A percentile compares a stretch with the other conserved stretches of the same genome.
phyloP scores from a whole-genome alignment of 2,329 filamentous ascomycete genomes.

The Paraphoma chrysanthemicola region DNA sequence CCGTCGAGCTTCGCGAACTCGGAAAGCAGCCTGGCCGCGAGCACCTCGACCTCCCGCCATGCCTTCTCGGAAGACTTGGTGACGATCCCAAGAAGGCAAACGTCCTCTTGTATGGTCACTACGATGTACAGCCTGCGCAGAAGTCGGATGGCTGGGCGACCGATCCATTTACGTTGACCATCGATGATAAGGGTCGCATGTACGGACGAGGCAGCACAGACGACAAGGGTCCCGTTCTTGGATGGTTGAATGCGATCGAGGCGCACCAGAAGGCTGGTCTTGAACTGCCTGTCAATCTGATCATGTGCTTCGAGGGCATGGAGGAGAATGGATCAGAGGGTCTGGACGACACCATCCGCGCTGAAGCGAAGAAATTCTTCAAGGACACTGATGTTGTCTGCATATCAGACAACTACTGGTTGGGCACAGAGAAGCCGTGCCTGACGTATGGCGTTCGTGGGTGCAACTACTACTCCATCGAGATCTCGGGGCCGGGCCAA shows the following conservation, averaged over 20 bases:
- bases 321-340: conserved; percentile 98
- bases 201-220: conserved; percentile 94
- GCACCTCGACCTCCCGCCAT: conserved; percentile 88
- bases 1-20: conserved; percentile 83
- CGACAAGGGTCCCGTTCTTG: conserved; percentile 96
- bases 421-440: conserved; percentile 97
- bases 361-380: conserved; percentile 92
- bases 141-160: conserved; percentile 95
- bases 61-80: conserved; percentile 90
- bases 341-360: conserved; percentile 90
- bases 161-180: conserved; percentile 86
- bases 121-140: conserved; percentile 95
- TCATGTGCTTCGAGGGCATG: conserved; percentile 99
- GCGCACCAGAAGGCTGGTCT: conserved; percentile 94
- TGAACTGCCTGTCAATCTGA: conserved; percentile 94
- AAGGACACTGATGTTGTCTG: conserved; percentile 95
- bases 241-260: conserved; percentile 98
- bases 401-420: conserved; percentile 99
- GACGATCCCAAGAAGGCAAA: conserved; percentile 92
- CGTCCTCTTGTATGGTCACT: conserved; percentile 96
- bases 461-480: conserved; percentile 96
- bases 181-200: conserved; percentile 94
- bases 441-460: conserved; percentile 96
- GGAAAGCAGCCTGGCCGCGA: conserved; percentile 94
- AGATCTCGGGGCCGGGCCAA: conserved; percentile 87